Base-by-base conservation (phyloP, 129 eudicot species). In the Helianthus tuberosus region DNA sequence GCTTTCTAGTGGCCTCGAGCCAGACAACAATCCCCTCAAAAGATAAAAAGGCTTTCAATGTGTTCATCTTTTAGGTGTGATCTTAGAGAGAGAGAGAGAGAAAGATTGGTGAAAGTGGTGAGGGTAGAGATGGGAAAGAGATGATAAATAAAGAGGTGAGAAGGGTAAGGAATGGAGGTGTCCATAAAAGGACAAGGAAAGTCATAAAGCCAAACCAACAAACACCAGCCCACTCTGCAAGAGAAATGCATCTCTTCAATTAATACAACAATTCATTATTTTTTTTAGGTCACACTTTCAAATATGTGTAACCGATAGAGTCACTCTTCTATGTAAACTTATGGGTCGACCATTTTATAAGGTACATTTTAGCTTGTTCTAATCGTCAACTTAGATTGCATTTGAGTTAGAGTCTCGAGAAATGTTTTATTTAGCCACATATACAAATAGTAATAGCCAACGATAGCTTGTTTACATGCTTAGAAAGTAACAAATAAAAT, bases 21-120 rank as follows among this genome's bases (percentile, higher is more conserved):
- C 95, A 88, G 85, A 88, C 95, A 88, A 88, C 91, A 86, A 83
- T 88, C 95, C 91, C 95, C 95, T 76, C 95, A 88, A 85, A 79
- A 77, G 76, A 38, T 57, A 14, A 13, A 65, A 80, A 78, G 29
- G 74, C 82, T 71, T 70, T 75, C 69, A 36, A 39, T 46, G 14
- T 61, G 25, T 70, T 57, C 75, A 35, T 47, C 5, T 48, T 59
- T 64, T 54, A 44, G n/a, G 60, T 16, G 65, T 35, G 41, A 10
- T 20, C 32, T 67, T 11, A 43, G 63, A 53, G 72, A 75, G 68
- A 75, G 63, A 53, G 75, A n/a, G 55, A 68, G 25, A 75, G 63
- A 36, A 63, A 43, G 27, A 16, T 9, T 5, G 57, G 61, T 44
- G 68, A 44, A 62, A 71, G 69, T 59, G 71, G 58, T 46, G 64